phyloP scores from a whole-genome alignment of 306 rosid species.

The Herpetospermum pedunculosum region DNA sequence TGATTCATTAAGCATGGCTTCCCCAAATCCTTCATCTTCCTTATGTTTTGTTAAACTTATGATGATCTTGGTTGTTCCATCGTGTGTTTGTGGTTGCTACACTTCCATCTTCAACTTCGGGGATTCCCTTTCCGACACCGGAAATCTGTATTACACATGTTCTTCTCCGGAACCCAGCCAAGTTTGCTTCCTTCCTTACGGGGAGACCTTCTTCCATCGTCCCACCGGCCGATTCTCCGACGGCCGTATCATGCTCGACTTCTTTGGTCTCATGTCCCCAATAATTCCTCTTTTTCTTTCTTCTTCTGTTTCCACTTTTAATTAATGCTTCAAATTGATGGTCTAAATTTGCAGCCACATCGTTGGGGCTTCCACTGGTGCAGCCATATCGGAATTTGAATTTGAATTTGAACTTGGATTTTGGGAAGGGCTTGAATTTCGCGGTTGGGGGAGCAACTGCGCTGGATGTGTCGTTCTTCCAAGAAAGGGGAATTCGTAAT shows the following conservation, averaged over 20 bases:
- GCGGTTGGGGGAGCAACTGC: slow-evolving; percentile 58
- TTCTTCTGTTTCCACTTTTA: too few relatives aligned
- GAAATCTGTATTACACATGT: slow-evolving; percentile 23
- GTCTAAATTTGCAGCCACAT: slow-evolving; percentile 22
- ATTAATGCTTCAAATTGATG: too few relatives aligned
- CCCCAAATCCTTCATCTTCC: not conserved
- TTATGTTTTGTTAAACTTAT: too few relatives aligned
- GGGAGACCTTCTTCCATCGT: slow-evolving; percentile 18
- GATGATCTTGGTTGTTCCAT: not conserved
- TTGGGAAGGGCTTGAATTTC: slow-evolving; percentile 32
- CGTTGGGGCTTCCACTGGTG: slow-evolving; percentile 26
- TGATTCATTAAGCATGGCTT: too few relatives aligned
- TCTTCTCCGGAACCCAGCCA: not conserved
- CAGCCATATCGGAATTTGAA: slow-evolving; percentile 27
- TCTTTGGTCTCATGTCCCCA: not conserved
- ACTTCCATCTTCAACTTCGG: slow-evolving; percentile 56
- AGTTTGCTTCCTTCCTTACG: slow-evolving; percentile 15
- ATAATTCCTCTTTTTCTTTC: not conserved
- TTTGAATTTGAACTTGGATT: too few relatives aligned
- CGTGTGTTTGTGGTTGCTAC: not conserved
- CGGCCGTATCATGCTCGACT: slow-evolving; percentile 16
- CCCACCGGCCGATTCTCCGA: slow-evolving; percentile 25
- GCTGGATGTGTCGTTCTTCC: slow-evolving; percentile 19
- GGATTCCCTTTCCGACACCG: slow-evolving; percentile 46
- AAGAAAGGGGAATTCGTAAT: slow-evolving; percentile 8